Percentiles rank a stretch among this genome's conserved stretches.
Conservation (phyloP, 1,284 basidiomycete genomes). For the Trichosporon sp. region DNA sequence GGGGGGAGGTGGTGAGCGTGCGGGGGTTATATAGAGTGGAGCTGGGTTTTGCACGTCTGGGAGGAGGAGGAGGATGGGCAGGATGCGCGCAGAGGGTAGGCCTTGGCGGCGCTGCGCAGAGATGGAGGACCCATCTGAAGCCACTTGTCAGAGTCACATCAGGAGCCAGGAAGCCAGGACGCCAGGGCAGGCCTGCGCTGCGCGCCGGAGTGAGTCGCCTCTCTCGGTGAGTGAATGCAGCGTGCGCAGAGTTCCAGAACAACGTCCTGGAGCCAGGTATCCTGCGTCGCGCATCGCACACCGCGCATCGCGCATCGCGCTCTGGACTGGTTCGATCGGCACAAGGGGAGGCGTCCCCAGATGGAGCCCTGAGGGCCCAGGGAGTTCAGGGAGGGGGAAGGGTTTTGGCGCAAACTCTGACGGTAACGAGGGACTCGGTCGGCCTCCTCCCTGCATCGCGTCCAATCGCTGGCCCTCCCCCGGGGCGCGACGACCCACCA, state of each 20-base stretch:
- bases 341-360: not conserved
- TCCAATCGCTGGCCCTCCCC: not conserved
- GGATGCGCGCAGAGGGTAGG: not conserved
- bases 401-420: slow-evolving; percentile 3
- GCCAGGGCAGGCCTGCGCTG: too few species aligned
- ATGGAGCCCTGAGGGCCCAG: not conserved
- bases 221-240: not conserved
- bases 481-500: not conserved
- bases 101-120: not conserved
- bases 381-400: not conserved
- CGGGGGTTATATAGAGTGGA: not conserved
- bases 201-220: too few species aligned
- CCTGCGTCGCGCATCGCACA: too few species aligned
- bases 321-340: not conserved
- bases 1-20: not conserved
- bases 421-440: not conserved
- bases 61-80: not conserved
- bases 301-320: not conserved
- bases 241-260: not conserved
- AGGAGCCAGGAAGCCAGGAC: not conserved
- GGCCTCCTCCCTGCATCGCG: not conserved
- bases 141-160: slow-evolving; percentile 3
- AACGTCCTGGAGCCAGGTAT: too few species aligned
- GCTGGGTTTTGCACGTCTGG: not conserved
- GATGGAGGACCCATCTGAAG: not conserved